Conservation (phyloP, 2,329 filamentous ascomycete genomes). For the Ilyonectria sp. region DNA sequence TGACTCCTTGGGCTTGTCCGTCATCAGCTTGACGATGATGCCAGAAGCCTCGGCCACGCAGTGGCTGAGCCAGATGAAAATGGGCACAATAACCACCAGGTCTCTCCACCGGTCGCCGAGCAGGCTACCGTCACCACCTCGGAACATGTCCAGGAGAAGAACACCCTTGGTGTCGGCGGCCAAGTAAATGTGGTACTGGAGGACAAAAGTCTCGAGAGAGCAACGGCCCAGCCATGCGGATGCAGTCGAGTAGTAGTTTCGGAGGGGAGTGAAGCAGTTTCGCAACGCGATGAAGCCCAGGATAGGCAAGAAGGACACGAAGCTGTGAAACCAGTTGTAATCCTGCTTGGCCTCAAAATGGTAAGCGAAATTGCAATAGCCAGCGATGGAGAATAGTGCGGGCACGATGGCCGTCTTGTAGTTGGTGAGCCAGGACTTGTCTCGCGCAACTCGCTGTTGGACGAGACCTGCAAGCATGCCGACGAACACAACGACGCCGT, state of each 20-base stretch:
- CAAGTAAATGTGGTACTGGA: slow-evolving; percentile 75
- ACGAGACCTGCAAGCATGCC: slow-evolving; percentile 63
- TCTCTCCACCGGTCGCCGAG: slow-evolving; percentile 47
- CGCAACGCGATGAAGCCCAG: slow-evolving; percentile 67
- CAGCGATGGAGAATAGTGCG: slow-evolving; percentile 48
- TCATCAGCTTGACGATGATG: slow-evolving; percentile 45
- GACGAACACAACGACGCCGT: slow-evolving; percentile 69
- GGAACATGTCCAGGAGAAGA: slow-evolving; percentile 53
- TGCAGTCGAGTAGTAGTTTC: slow-evolving; percentile 54
- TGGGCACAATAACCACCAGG: slow-evolving; percentile 44
- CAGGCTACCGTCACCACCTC: slow-evolving; percentile 42
- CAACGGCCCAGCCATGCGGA: slow-evolving; percentile 68
- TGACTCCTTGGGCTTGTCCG: slow-evolving; percentile 30
- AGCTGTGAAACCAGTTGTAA: slow-evolving; percentile 68
- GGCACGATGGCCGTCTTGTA: slow-evolving; percentile 41
- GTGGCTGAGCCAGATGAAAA: slow-evolving; percentile 51
- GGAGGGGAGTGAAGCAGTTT: slow-evolving; percentile 53
- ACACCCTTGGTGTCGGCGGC: slow-evolving; percentile 70
- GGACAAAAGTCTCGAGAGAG: slow-evolving; percentile 72
- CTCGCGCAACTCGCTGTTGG: slow-evolving; percentile 40
- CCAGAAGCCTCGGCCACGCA: slow-evolving; percentile 44
- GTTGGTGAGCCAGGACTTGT: slow-evolving; percentile 38
- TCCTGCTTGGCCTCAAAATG: slow-evolving; percentile 27
- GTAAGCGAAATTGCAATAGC: slow-evolving; percentile 42
- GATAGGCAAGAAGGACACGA: slow-evolving; percentile 68